Conservation (phyloP, 2,329 filamentous ascomycete genomes). For the Pleomassaria siparia region DNA sequence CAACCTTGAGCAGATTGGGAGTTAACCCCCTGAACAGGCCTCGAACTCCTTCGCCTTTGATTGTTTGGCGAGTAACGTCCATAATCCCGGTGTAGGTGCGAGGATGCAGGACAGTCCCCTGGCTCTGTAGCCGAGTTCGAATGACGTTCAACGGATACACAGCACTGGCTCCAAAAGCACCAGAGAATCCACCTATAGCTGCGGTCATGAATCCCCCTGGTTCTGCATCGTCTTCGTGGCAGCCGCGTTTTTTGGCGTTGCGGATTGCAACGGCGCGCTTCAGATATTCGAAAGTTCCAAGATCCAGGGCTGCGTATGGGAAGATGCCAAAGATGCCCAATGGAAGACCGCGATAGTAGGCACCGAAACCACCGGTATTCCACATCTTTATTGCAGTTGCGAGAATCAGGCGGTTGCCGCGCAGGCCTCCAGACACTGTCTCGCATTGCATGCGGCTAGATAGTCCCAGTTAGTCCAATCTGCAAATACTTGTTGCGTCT, state of each 20-base stretch:
- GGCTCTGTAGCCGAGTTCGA: conserved; percentile 86
- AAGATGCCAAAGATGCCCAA: conserved; percentile 97
- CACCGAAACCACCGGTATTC: conserved; percentile 68
- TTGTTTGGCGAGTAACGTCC: conserved; percentile 83
- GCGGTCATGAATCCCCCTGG: conserved; percentile 83
- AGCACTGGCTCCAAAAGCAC: conserved; percentile 86
- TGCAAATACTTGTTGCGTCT: background rate
- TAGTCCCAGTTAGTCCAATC: conserved; percentile 8
- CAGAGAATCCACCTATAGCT: conserved; percentile 85
- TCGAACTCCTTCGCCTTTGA: conserved; percentile 77
- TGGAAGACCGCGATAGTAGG: conserved; percentile 88
- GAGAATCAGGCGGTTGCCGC: conserved; percentile 78
- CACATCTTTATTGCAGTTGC: conserved; percentile 88
- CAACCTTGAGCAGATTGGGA: conserved; percentile 93
- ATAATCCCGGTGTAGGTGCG: conserved; percentile 87
- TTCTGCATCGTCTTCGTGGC: conserved; percentile 76
- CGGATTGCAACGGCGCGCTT: conserved; percentile 73
- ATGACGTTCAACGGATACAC: conserved; percentile 96
- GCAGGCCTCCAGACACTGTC: conserved; percentile 81
- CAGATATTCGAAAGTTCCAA: conserved; percentile 91
- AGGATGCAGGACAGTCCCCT: conserved; percentile 89
- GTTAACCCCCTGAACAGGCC: conserved; percentile 95
- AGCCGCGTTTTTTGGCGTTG: conserved; percentile 67
- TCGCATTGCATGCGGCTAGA: conserved; percentile 84
- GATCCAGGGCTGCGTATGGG: conserved; percentile 94